phyloP scores from a whole-genome alignment of 768 basidiomycete genomes.

The Termitomyces sp. region DNA sequence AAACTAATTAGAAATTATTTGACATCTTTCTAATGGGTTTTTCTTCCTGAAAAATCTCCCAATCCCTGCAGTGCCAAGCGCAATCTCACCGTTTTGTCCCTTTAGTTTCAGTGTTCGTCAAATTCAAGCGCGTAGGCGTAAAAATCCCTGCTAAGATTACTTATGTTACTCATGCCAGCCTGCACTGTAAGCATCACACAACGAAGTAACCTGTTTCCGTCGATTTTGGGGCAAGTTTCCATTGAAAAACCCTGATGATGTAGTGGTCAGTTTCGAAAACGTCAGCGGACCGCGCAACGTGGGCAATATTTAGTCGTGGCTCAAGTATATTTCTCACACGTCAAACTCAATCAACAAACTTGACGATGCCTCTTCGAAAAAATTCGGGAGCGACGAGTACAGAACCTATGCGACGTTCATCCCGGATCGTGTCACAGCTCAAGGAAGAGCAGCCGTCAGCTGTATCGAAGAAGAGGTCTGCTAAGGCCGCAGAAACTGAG shows the following conservation, averaged over 20 bases:
- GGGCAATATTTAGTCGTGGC: background rate
- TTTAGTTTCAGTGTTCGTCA: background rate
- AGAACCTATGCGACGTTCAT: conserved; percentile 48
- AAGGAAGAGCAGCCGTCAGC: conserved; percentile 25
- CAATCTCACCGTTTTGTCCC: background rate
- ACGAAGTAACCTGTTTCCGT: background rate
- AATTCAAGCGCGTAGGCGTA: background rate
- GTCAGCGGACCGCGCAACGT: background rate
- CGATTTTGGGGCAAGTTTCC: background rate
- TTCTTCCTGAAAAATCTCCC: no score
- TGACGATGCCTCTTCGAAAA: conserved; percentile 30
- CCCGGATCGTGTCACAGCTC: conserved; percentile 46
- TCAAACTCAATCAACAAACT: conserved; percentile 11
- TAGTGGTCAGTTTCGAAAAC: background rate
- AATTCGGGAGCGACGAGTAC: conserved; percentile 24
- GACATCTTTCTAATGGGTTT: no score
- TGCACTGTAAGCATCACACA: background rate
- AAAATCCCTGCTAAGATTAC: background rate
- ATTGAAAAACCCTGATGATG: background rate
- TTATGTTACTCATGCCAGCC: background rate
- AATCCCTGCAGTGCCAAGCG: no score
- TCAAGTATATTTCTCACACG: conserved; percentile 8
- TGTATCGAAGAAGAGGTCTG: conserved; percentile 34
- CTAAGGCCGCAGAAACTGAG: conserved; percentile 27
- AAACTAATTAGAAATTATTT: no score